A percentile compares a stretch with the other conserved stretches of the same genome.
Evolutionary conservation across 75 land plant genomes (phyloP).

Genomic region (Chamaecyparis obtusa): DNA sequence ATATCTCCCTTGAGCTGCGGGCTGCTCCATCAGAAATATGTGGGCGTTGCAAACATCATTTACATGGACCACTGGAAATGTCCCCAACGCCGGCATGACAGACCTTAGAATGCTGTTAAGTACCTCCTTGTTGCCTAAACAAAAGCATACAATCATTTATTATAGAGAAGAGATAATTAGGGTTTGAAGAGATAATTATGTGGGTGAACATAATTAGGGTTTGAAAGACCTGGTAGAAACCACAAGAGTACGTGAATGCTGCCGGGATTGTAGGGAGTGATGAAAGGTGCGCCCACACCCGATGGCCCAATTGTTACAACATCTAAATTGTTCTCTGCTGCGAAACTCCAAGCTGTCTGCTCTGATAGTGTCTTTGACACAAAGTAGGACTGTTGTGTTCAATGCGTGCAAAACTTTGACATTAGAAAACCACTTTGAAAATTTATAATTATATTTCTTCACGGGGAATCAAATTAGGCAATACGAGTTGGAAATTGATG

Average conservation of each 20-base stretch:
- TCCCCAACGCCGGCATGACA: not conserved
- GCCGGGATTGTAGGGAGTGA: slow-evolving; percentile 23
- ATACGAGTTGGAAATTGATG: too few species aligned
- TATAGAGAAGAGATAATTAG: too few species aligned
- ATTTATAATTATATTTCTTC: not conserved
- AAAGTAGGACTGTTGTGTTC: slow-evolving; percentile 4
- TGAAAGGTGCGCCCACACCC: slow-evolving; percentile 24
- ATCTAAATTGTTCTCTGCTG: slow-evolving; percentile 19
- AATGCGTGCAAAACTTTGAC: too few species aligned
- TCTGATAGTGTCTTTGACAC: slow-evolving; percentile 50
- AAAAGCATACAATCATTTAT: not conserved
- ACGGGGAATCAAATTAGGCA: not conserved
- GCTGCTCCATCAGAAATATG: slow-evolving; percentile 32
- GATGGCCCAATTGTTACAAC: slow-evolving; percentile 31
- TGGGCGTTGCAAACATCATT: slow-evolving; percentile 44
- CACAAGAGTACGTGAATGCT: slow-evolving; percentile 21
- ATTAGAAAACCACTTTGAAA: not conserved
- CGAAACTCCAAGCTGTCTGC: slow-evolving; percentile 25
- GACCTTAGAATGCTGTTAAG: not conserved
- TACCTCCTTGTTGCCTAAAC: not conserved
- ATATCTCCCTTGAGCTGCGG: slow-evolving; percentile 34
- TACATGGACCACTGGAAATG: slow-evolving; percentile 35
- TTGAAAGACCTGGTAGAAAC: slow-evolving; percentile 24
- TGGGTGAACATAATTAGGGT: not conserved
- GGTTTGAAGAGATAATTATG: too few species aligned